A percentile compares a stretch with the other conserved stretches of the same genome.
These are phyloP conservation scores for Dianthus caryophyllus DNA, from an alignment of 148 eudicot genomes.

Conservation along the genomic window DNA sequence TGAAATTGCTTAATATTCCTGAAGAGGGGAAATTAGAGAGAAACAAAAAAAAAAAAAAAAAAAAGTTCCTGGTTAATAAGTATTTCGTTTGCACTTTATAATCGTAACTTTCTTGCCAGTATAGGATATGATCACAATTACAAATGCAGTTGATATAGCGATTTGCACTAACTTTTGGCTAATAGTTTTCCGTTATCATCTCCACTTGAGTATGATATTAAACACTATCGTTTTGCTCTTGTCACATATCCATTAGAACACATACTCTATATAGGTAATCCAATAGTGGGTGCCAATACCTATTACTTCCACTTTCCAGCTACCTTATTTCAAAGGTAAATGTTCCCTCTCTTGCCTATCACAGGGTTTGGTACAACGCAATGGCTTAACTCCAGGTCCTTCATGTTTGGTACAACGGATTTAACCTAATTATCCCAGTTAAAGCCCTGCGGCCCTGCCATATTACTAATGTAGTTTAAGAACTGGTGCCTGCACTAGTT, in stretches of 20 bases:
- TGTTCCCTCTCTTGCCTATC: not conserved
- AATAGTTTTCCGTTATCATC: not conserved
- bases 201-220: not conserved
- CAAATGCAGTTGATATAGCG: not conserved
- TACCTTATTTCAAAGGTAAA: not conserved
- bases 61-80: not conserved
- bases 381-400: too few species aligned
- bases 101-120: not conserved
- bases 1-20: not conserved
- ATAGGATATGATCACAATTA: too few species aligned
- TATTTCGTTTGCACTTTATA: not conserved
- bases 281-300: not conserved
- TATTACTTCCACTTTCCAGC: not conserved
- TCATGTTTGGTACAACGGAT: not conserved
- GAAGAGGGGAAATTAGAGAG: not conserved
- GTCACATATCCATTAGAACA: not conserved
- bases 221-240: not conserved
- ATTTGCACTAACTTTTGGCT: slow-evolving; percentile 2
- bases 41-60: not conserved
- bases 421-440: not conserved
- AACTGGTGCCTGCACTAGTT: not conserved
- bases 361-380: not conserved
- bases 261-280: not conserved
- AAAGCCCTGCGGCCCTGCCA: not conserved
- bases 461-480: not conserved